Base-by-base conservation (phyloP, 2,329 filamentous ascomycete species). In the Raffaelea arxii region DNA sequence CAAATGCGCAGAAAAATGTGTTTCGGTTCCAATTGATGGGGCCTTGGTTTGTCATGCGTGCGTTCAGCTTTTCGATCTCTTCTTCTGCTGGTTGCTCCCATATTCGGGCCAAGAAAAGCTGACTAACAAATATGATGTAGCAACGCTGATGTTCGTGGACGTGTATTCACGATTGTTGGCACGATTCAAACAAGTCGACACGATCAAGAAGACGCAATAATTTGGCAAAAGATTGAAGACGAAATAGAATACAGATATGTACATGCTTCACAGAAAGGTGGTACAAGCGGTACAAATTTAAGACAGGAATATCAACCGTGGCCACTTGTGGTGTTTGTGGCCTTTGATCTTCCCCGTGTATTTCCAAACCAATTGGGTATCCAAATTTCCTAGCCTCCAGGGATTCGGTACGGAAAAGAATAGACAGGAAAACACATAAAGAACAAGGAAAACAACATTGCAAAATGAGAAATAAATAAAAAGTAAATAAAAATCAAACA, bases 141-240 rank as follows among this genome's bases (percentile, higher is more conserved):
- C 76, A 14, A 52, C 65, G 0, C 12, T 76, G 2, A 64, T 79
- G 59, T 71, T 68, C 10, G 53, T 67, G 21, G 76, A 80, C 53
- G 79, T 80, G 76, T 75, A 70, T 43, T 43, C 56, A 30, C 66
- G 77, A n/a, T 60, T 80, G 1, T 55, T 75, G 9, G 59, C 54
- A 6, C 69, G 75, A 9, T 51, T 65, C 41, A 49, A 41, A 24
- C 49, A 46, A 1, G 58, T 72, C 14, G 59, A 63, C 30, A 53
- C 48, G 27, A 63, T 57, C 48, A 65, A 68, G 54, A 77, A 76
- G 59, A 58, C 52, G 16, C 65, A 67, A 52, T 71, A 55, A 23
- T 16, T 6, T 7, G 18, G 27, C 27, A 4, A 36, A 11, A 32
- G n/a, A n/a, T n/a, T n/a, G n/a, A n/a, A n/a, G n/a, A n/a, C n/a